Evolutionary conservation across 192 early-diverging fungal genomes (phyloP), one percentile per base, ranked within the genome.

Genomic region (Geranomyces variabilis): DNA sequence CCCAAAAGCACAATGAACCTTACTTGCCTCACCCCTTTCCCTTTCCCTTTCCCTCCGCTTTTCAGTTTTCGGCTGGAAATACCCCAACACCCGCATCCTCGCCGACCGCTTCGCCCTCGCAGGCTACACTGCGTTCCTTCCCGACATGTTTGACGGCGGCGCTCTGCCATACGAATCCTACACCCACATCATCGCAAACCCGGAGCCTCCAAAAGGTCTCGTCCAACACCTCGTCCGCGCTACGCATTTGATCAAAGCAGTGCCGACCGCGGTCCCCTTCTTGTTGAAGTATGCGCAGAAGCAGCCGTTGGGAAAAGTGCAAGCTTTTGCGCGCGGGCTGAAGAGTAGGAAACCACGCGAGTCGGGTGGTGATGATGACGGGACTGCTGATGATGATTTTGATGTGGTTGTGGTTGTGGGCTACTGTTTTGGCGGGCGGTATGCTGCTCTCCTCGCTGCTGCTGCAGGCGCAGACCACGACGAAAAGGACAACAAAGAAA

Each of bases 51-150:
- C 22, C 49, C 15, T 68, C 24, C 10, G 26, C 48, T n/a, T 56
- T 30, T 33, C n/a, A 3, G 47, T 57, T 7, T 68, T 68, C 29
- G 66, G 66, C 21, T 33, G 22, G 49, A 22, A 51, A 22, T 19
- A 59, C 22, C 51, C 55, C 66, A 57, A 68, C 19, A 57, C 13
- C 13, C 66, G 66, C 24, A 51, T 68, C 13, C 19, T 68, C 19
- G 66, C 66, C 30, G 66, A 68, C 55, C 22, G n/a, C 22, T 68
- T 56, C 29, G 47, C 66, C 66, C 0, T 14, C 6, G 8, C 9
- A 22, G 66, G 66, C n/a, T 68, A 59, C 66, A 43, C 34, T 33
- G 41, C 45, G 24, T 66, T 48, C 64, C 43, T 66, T 24, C 64
- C 64, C 34, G 64, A 66, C 64, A 12, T 66, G 7, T 66, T 66